Conservation (phyloP, 768 basidiomycete species). For the Leucocoprinus birnbaumii region DNA sequence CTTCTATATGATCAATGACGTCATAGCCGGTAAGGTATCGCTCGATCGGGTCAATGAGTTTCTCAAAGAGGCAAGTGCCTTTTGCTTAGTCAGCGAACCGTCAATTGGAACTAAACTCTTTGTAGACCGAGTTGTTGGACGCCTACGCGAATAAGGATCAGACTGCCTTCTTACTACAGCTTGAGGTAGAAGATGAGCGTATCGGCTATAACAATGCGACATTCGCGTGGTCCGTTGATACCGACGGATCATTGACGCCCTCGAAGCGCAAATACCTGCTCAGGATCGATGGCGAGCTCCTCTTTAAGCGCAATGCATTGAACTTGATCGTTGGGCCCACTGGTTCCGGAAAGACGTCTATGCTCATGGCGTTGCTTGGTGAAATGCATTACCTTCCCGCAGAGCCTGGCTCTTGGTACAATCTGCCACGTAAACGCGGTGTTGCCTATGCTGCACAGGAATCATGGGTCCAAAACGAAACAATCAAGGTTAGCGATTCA, state of each 20-base stretch:
- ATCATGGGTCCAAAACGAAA: constrained; percentile 79
- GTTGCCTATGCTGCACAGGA: constrained; percentile 80
- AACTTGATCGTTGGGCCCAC: constrained; percentile 61
- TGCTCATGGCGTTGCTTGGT: constrained; percentile 61
- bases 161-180: constrained; percentile 13
- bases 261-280: constrained; percentile 50
- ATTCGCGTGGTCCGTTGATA: constrained; percentile 51
- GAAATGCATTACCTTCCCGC: constrained; percentile 63
- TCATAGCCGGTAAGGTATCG: constrained; percentile 54
- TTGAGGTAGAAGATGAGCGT: constrained; percentile 16
- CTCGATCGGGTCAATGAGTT: constrained; percentile 49
- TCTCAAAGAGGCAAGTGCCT: constrained; percentile 28
- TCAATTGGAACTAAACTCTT: not conserved
- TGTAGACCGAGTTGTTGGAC: constrained; percentile 48
- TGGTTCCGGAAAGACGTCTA: constrained; percentile 57
- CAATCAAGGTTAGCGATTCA: constrained; percentile 43
- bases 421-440: constrained; percentile 59
- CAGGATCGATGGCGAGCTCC: constrained; percentile 45
- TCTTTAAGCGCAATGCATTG: constrained; percentile 47
- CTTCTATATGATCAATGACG: constrained; percentile 25
- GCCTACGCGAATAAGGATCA: constrained; percentile 21
- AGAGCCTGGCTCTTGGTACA: constrained; percentile 54
- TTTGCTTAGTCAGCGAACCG: not conserved
- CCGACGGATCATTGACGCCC: constrained; percentile 31
- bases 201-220: constrained; percentile 51